These are phyloP conservation scores for Geranium incanum DNA, from an alignment of 441 rosid genomes.

Conservation along the genomic window DNA sequence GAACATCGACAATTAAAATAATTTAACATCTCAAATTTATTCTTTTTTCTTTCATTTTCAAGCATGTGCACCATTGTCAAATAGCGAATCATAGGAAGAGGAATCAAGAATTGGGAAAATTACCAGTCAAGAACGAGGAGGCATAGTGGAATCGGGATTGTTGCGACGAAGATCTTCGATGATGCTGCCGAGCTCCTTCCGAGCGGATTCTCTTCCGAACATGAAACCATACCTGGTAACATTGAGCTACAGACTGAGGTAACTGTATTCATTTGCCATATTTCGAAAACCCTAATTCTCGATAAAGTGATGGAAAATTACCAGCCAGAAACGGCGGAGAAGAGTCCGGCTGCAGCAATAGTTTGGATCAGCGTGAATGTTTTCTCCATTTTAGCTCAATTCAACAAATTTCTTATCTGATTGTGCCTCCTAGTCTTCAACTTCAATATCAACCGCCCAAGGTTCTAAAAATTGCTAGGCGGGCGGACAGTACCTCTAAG, in stretches of 20 bases:
- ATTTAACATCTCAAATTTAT: not conserved
- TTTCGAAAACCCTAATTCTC: not conserved
- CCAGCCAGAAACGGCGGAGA: constrained; percentile 78
- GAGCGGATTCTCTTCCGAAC: constrained; percentile 85
- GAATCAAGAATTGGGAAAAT: not conserved
- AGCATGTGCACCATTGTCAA: not conserved
- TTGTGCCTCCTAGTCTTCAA: not conserved
- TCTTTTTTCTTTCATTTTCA: not conserved
- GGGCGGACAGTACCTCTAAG: too few relatives aligned
- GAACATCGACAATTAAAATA: not conserved
- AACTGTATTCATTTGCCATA: not conserved
- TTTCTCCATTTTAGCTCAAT: constrained; percentile 39
- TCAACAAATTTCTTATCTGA: not conserved
- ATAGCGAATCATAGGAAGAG: not conserved
- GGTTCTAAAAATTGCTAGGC: too few relatives aligned
- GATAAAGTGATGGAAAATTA: constrained; percentile 15
- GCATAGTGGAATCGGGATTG: constrained; percentile 41
- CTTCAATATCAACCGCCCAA: not conserved
- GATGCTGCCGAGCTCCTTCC: constrained; percentile 61
- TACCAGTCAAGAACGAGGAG: constrained; percentile 27
- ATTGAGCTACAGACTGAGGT: not conserved
- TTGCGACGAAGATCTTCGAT: constrained; percentile 61
- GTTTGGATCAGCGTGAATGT: constrained; percentile 60
- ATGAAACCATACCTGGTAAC: constrained; percentile 71
- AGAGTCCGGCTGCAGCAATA: constrained; percentile 65